Conservation (phyloP, 495 filamentous ascomycete species). For the Penicillium arizonense region DNA sequence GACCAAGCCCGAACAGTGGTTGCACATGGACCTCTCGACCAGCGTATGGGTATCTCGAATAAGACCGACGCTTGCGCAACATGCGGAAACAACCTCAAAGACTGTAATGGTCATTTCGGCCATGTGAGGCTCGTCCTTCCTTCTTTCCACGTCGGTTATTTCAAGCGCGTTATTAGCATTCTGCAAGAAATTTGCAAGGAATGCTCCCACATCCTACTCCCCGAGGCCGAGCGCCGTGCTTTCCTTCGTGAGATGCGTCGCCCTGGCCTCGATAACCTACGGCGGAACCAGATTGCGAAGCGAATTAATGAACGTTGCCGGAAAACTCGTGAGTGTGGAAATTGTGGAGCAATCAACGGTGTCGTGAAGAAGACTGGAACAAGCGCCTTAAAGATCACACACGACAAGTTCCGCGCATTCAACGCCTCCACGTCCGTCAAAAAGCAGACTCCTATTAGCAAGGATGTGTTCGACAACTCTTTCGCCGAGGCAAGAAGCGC, state of each 20-base stretch:
- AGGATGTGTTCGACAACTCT: constrained; percentile 78
- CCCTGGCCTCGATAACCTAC: constrained; percentile 82
- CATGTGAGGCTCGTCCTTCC: constrained; percentile 86
- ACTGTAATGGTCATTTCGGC: constrained; percentile 94
- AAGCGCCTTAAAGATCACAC: constrained; percentile 82
- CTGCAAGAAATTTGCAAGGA: constrained; percentile 91
- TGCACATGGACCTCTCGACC: constrained; percentile 80
- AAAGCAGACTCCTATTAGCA: constrained; percentile 75
- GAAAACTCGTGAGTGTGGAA: constrained; percentile 73
- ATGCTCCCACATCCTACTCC: constrained; percentile 67
- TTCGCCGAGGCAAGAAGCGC: constrained; percentile 72
- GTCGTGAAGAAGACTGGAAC: constrained; percentile 79
- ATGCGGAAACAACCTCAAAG: constrained; percentile 70
- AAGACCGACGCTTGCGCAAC: constrained; percentile 74
- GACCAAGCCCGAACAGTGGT: constrained; percentile 68
- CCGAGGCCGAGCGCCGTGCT: constrained; percentile 67
- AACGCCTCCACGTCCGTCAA: constrained; percentile 81
- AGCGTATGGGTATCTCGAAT: constrained; percentile 83
- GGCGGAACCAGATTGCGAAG: constrained; percentile 75
- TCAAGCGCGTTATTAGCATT: constrained; percentile 84
- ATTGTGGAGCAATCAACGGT: constrained; percentile 79
- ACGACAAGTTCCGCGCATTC: constrained; percentile 85
- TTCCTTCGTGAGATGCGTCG: constrained; percentile 76
- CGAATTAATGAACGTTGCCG: constrained; percentile 83
- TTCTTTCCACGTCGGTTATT: constrained; percentile 92